phyloP scores from a whole-genome alignment of 139 green algal genomes.

The Spirogloea muscicola region DNA sequence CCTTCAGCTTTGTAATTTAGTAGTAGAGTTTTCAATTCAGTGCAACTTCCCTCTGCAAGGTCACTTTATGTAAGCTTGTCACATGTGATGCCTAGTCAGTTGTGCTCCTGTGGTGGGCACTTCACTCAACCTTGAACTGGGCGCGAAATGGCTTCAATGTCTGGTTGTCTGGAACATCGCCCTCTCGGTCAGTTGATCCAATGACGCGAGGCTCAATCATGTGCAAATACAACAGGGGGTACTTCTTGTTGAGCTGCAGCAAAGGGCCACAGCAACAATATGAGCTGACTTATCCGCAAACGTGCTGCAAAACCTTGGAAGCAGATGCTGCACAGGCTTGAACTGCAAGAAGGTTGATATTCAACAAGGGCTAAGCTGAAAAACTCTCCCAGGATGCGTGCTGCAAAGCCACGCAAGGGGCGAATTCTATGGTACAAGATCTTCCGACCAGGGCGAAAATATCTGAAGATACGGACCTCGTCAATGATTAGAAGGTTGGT shows the following conservation, averaged over 20 bases:
- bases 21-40: no score
- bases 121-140: constrained; percentile 54
- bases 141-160: constrained; percentile 58
- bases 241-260: constrained; percentile 57
- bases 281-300: no score
- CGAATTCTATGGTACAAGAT: background rate
- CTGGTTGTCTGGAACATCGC: background rate
- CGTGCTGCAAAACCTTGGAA: no score
- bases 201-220: constrained; percentile 64
- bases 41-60: no score
- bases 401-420: background rate
- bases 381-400: background rate
- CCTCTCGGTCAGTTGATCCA: constrained; percentile 11
- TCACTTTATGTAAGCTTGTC: background rate
- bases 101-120: constrained; percentile 18
- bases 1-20: no score
- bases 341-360: background rate
- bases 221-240: constrained; percentile 68
- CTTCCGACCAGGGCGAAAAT: no score
- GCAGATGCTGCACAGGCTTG: background rate
- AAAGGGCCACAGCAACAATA: no score
- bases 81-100: background rate
- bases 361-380: background rate
- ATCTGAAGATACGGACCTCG: background rate
- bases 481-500: constrained; percentile 22